Evolutionary conservation across 805 yeast genomes (phyloP).

Genomic region (Candida saitoana): DNA sequence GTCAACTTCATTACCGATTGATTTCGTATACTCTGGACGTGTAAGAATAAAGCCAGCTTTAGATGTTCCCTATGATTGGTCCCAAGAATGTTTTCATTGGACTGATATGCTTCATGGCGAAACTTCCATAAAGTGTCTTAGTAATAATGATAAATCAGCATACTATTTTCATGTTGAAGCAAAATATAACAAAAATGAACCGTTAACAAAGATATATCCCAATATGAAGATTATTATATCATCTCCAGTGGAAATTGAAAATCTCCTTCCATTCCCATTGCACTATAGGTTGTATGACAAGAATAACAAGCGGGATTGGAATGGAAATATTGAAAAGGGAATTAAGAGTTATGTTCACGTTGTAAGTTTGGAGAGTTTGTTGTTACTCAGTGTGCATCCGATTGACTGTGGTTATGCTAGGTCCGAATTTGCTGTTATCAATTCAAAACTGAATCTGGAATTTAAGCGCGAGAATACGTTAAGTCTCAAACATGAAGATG

Average conservation of each 20-base stretch:
- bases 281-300: conserved; percentile 75
- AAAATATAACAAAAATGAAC: conserved; percentile 58
- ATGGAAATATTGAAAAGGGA: conserved; percentile 59
- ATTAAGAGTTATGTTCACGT: conserved; percentile 72
- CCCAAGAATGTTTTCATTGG: conserved; percentile 64
- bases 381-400: conserved; percentile 68
- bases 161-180: conserved; percentile 76
- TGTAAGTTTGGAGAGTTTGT: conserved; percentile 65
- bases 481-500: conserved; percentile 53
- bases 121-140: conserved; percentile 57
- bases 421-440: conserved; percentile 74
- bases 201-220: conserved; percentile 73
- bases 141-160: conserved; percentile 39
- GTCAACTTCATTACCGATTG: conserved; percentile 69
- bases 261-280: conserved; percentile 78
- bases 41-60: conserved; percentile 62
- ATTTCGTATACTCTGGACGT: conserved; percentile 53
- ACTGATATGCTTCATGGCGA: conserved; percentile 47
- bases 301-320: conserved; percentile 63
- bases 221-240: conserved; percentile 73
- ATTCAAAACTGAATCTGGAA: conserved; percentile 49
- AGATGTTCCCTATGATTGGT: conserved; percentile 62
- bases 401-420: conserved; percentile 55
- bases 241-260: conserved; percentile 83
- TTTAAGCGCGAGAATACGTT: conserved; percentile 55